Evolutionary conservation across 2,329 filamentous ascomycete species (phyloP).

Genomic region (Colletotrichum scovillei): DNA sequence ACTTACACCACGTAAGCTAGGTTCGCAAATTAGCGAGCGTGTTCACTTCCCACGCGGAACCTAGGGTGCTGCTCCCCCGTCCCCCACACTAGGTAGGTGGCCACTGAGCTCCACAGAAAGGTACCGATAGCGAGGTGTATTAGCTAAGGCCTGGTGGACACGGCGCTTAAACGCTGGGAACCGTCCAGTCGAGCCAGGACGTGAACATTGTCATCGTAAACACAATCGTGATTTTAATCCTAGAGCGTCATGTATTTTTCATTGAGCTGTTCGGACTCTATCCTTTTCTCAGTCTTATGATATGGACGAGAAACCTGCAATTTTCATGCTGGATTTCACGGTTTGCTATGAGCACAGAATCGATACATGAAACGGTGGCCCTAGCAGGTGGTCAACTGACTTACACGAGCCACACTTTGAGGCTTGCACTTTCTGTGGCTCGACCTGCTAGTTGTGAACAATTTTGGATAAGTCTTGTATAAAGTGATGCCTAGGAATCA

Average conservation of each 20-base stretch:
- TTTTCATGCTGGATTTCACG: neutral
- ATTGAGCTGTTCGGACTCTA: neutral
- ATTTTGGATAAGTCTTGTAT: too few species aligned
- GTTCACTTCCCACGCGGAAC: conserved; percentile 34
- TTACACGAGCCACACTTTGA: conserved; percentile 4
- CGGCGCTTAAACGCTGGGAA: neutral
- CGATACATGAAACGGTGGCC: conserved; percentile 19
- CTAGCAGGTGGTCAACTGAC: conserved; percentile 17
- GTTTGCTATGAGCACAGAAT: neutral
- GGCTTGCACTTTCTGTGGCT: neutral
- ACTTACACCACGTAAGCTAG: conserved; percentile 36
- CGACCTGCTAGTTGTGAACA: neutral
- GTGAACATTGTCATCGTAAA: neutral
- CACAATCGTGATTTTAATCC: neutral
- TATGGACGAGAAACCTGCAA: neutral
- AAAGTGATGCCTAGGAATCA: neutral
- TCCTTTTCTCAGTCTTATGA: neutral
- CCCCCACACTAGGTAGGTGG: conserved; percentile 29
- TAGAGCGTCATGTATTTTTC: neutral
- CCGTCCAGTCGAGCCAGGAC: neutral
- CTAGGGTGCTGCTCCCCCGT: conserved; percentile 26
- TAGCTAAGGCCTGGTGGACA: neutral
- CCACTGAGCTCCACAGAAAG: conserved; percentile 17
- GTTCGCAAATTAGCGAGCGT: conserved; percentile 36
- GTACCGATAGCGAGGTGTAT: conserved; percentile 18